These are phyloP conservation scores for Pleurotus salmoneostramineus DNA, from an alignment of 768 basidiomycete species.

Conservation along the genomic window DNA sequence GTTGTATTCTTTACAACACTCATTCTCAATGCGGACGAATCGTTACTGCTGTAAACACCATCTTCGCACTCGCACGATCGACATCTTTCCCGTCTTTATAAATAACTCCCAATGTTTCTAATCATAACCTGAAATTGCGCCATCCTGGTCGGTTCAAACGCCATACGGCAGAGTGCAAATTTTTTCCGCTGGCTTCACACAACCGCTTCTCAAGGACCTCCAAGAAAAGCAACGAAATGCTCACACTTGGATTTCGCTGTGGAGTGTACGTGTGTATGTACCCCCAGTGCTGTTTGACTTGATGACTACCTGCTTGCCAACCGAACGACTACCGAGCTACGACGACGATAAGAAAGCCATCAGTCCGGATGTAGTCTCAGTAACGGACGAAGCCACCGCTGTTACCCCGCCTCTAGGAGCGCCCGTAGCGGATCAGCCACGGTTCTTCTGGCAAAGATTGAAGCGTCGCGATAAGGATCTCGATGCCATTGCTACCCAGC, in stretches of 20 bases:
- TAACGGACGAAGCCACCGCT: slow-evolving; percentile 11
- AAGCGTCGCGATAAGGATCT: slow-evolving; percentile 27
- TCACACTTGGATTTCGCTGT: no score
- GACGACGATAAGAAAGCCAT: slow-evolving; percentile 5
- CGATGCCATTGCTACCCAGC: slow-evolving; percentile 55
- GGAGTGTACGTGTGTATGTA: no score
- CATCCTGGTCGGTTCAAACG: no score
- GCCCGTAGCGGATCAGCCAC: slow-evolving; percentile 19
- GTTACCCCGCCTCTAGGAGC: slow-evolving; percentile 23
- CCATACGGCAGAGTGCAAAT: no score
- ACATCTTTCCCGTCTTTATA: not conserved
- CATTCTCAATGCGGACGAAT: slow-evolving; percentile 41
- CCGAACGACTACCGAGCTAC: not conserved
- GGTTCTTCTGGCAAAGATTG: slow-evolving; percentile 27
- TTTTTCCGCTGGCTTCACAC: no score
- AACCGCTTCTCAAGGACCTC: no score
- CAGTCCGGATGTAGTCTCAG: slow-evolving; percentile 1
- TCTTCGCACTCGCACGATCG: not conserved
- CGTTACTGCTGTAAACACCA: not conserved
- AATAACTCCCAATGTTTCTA: no score
- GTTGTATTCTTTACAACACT: slow-evolving; percentile 39
- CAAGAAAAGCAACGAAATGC: no score
- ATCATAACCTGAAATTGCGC: no score
- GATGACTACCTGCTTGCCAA: not conserved
- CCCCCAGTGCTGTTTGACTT: no score